These are phyloP conservation scores for Breviolum minutum DNA, from an alignment of 73 alveolate species.

Conservation along the genomic window DNA sequence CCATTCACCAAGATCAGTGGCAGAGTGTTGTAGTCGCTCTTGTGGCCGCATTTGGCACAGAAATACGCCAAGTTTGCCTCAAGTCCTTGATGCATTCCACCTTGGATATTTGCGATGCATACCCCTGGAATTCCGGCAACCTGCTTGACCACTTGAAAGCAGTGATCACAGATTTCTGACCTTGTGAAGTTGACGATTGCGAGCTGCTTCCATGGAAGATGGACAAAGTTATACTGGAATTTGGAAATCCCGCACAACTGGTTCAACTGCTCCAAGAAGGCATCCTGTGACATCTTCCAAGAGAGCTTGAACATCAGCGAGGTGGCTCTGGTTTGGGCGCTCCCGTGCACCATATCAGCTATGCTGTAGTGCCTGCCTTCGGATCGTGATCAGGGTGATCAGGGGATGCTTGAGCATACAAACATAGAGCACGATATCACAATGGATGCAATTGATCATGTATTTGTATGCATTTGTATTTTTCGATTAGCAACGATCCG, in stretches of 20 bases:
- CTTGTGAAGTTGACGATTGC: constrained; percentile 27
- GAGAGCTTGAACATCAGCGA: constrained; percentile 33
- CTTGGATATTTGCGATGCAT: neutral
- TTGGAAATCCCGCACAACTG: constrained; percentile 9
- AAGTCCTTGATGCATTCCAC: constrained; percentile 16
- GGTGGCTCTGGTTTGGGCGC: neutral
- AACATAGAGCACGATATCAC: too few species aligned
- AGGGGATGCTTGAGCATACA: too few species aligned
- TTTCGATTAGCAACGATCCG: too few species aligned
- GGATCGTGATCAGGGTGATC: neutral
- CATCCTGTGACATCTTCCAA: constrained; percentile 27
- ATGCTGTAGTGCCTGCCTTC: neutral
- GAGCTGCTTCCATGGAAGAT: constrained; percentile 46
- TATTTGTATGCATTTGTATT: too few species aligned
- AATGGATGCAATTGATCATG: too few species aligned
- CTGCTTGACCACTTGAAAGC: constrained; percentile 18
- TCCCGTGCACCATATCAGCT: neutral
- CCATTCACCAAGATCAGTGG: constrained; percentile 24
- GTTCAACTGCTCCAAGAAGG: constrained; percentile 28
- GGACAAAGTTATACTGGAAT: constrained; percentile 22
- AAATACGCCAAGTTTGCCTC: constrained; percentile 39
- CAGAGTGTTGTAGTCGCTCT: constrained; percentile 27
- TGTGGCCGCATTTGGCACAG: constrained; percentile 34
- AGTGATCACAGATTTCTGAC: constrained; percentile 15
- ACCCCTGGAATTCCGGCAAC: constrained; percentile 14